Conservation (phyloP, 2,329 filamentous ascomycete species). For the Venturia nashicola region DNA sequence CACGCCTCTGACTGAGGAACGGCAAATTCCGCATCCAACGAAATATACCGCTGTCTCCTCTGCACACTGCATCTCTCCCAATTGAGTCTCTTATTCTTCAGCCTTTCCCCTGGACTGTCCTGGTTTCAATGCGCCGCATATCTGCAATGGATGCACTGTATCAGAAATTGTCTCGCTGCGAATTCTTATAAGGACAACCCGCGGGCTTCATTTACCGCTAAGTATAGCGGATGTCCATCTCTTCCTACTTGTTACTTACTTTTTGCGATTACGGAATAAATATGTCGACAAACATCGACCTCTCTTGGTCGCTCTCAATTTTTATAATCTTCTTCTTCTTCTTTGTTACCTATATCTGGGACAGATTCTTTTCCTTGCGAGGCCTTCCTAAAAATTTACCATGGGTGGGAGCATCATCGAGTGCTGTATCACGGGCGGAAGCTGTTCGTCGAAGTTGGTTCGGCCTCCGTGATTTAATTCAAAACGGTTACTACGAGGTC, state of each 20-base stretch:
- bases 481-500: constrained; percentile 8
- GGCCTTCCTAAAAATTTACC: constrained; percentile 8
- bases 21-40: not conserved
- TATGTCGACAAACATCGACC: not conserved
- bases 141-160: not conserved
- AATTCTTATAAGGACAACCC: not conserved
- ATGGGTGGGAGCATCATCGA: constrained; percentile 4
- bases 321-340: not conserved
- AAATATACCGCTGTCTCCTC: not conserved
- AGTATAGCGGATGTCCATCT: not conserved
- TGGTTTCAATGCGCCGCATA: not conserved
- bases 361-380: constrained; percentile 8
- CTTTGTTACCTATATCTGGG: constrained; percentile 6
- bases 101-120: not conserved
- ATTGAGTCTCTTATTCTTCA: not conserved
- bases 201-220: not conserved
- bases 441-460: constrained; percentile 5
- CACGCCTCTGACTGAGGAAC: not conserved
- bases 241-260: not conserved
- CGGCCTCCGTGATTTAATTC: constrained; percentile 6
- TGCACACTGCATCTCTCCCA: not conserved
- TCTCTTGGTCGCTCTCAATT: not conserved
- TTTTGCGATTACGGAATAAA: not conserved
- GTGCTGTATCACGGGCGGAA: not conserved
- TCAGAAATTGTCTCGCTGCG: not conserved